These are phyloP conservation scores for Gremmenia infestans DNA, from an alignment of 2,329 filamentous ascomycete species.

Conservation along the genomic window DNA sequence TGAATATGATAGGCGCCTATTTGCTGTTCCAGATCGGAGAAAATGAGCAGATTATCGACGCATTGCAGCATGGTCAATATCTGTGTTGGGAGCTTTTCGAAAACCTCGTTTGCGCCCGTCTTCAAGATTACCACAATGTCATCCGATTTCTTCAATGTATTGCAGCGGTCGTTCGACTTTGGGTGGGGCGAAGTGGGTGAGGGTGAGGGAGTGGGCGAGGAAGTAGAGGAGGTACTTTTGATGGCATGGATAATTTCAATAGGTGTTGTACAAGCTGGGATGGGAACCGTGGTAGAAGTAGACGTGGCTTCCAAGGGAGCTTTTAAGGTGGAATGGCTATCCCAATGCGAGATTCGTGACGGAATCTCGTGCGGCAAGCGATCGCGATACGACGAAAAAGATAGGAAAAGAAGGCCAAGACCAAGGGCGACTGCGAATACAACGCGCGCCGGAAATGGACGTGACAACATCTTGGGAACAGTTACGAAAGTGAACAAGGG, in stretches of 20 bases:
- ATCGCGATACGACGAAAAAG: background rate
- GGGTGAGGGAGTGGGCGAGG: background rate
- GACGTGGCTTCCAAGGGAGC: too few relatives aligned
- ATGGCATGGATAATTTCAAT: background rate
- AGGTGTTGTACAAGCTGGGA: too few relatives aligned
- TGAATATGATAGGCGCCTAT: constrained; percentile 40
- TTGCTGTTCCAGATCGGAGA: constrained; percentile 49
- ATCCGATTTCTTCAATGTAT: background rate
- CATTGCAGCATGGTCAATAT: constrained; percentile 47
- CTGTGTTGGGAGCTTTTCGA: constrained; percentile 47
- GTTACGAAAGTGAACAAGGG: constrained; percentile 7
- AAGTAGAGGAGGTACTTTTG: background rate
- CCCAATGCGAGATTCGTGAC: too few relatives aligned
- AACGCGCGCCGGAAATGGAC: background rate
- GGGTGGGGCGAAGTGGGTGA: background rate
- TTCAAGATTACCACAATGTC: constrained; percentile 44
- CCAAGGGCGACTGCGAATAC: background rate
- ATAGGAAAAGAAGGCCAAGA: background rate
- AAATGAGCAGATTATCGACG: constrained; percentile 46
- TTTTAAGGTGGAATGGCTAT: too few relatives aligned
- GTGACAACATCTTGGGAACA: background rate
- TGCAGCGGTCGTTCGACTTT: background rate
- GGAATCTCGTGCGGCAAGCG: too few relatives aligned
- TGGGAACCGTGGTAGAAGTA: too few relatives aligned
- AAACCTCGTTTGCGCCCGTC: constrained; percentile 52